phyloP scores from a whole-genome alignment of 2,329 filamentous ascomycete species.

The Botrytis porri region DNA sequence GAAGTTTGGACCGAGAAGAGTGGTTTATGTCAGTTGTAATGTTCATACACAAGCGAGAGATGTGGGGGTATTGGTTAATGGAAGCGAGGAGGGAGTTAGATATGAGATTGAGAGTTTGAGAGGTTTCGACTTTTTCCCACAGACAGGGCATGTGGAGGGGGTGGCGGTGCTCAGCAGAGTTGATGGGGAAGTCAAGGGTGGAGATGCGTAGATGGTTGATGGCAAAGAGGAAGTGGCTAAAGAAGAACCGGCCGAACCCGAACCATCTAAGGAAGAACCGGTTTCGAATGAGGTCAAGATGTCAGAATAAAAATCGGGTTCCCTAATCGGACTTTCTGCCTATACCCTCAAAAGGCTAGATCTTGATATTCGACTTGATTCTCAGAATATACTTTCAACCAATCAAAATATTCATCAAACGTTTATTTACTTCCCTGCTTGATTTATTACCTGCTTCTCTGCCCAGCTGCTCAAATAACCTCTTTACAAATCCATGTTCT shows the following conservation, averaged over 20 bases:
- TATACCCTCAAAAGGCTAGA: neutral
- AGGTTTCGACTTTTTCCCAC: constrained; percentile 97
- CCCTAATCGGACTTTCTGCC: neutral
- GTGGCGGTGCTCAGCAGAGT: constrained; percentile 62
- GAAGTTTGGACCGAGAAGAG: constrained; percentile 69
- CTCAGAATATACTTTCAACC: neutral
- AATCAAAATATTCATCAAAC: constrained; percentile 7
- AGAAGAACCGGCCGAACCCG: neutral
- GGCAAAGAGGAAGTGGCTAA: neutral
- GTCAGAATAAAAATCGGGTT: neutral
- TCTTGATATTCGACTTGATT: neutral
- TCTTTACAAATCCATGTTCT: neutral
- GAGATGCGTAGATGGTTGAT: constrained; percentile 7
- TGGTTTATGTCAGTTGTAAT: constrained; percentile 96
- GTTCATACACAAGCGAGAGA: constrained; percentile 96
- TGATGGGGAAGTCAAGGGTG: constrained; percentile 37
- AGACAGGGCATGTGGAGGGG: constrained; percentile 70
- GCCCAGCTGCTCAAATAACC: neutral
- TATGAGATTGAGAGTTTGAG: constrained; percentile 89
- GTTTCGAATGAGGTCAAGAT: neutral
- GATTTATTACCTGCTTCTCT: neutral
- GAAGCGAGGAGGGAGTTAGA: constrained; percentile 49
- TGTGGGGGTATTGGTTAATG: constrained; percentile 80
- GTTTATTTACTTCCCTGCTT: neutral
- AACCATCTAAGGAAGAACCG: neutral